Evolutionary conservation across 345 rosid genomes (phyloP).

Genomic region (Clausena lansium): DNA sequence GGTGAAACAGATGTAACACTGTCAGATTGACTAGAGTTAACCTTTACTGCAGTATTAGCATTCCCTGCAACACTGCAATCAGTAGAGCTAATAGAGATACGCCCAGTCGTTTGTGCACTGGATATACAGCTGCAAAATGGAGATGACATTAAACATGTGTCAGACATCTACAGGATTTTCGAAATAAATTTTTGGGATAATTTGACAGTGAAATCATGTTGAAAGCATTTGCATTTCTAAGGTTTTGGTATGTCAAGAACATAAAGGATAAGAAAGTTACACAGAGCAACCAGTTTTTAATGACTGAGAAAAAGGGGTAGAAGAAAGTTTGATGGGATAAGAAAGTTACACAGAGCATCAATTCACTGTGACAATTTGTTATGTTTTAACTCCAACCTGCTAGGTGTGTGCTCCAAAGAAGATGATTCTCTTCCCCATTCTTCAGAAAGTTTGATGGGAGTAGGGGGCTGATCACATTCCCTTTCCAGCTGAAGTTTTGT

Average conservation of each 20-base stretch:
- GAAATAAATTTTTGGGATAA: background rate
- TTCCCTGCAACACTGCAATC: conserved; percentile 39
- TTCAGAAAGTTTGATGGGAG: conserved; percentile 42
- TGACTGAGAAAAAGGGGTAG: background rate
- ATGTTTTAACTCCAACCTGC: conserved; percentile 45
- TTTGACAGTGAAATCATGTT: background rate
- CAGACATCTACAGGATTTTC: background rate
- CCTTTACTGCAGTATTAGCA: conserved; percentile 24
- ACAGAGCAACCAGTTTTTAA: background rate
- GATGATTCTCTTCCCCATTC: conserved; percentile 34
- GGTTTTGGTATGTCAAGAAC: background rate
- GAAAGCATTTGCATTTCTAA: background rate
- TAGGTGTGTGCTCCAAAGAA: conserved; percentile 57
- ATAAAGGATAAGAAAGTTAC: background rate
- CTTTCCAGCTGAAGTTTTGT: conserved; percentile 41
- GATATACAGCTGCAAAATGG: conserved; percentile 52
- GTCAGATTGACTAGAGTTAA: conserved; percentile 17
- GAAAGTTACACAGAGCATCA: background rate
- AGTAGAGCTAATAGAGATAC: conserved; percentile 31
- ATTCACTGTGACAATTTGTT: background rate
- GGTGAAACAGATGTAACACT: conserved; percentile 20
- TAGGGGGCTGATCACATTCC: conserved; percentile 29
- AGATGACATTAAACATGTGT: background rate
- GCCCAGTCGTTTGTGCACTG: conserved; percentile 29
- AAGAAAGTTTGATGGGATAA: too few relatives aligned